Evolutionary conservation across 495 filamentous ascomycete genomes (phyloP).

Genomic region (Letharia columbiana): DNA sequence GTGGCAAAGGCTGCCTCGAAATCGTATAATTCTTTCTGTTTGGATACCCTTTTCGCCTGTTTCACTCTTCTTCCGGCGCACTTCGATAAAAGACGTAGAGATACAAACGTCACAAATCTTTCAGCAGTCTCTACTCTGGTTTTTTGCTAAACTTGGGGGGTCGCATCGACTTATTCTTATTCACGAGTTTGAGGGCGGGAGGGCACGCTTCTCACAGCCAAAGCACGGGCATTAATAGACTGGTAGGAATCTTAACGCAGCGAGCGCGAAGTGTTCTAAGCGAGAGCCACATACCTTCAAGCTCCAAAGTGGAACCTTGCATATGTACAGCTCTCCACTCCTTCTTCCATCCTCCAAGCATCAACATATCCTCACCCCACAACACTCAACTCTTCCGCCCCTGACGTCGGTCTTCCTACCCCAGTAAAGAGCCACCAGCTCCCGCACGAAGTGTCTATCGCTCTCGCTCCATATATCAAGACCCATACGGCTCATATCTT

Average conservation of each 20-base stretch:
- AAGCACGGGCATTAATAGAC: not conserved
- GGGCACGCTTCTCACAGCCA: not conserved
- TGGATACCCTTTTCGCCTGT: not conserved
- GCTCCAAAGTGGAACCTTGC: not conserved
- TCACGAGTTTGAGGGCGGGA: not conserved
- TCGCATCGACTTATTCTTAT: not conserved
- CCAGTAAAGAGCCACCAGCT: conserved; percentile 63
- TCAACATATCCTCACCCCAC: conserved; percentile 71
- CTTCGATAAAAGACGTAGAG: not conserved
- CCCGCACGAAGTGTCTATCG: conserved; percentile 65
- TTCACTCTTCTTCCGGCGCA: too few species aligned
- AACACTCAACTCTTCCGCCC: conserved; percentile 66
- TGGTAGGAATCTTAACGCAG: not conserved
- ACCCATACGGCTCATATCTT: conserved; percentile 71
- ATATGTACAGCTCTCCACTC: not conserved
- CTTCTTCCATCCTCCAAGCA: not conserved
- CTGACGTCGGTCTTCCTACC: conserved; percentile 58
- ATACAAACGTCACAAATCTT: not conserved
- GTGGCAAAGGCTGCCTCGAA: not conserved
- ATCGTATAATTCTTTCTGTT: not conserved
- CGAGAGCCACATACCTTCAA: not conserved
- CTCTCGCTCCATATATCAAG: conserved; percentile 77
- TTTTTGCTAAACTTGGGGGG: not conserved
- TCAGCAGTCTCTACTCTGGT: not conserved
- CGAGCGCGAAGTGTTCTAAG: not conserved